phyloP scores from a whole-genome alignment of 129 eudicot species.

The Heracleum sosnowskyi region DNA sequence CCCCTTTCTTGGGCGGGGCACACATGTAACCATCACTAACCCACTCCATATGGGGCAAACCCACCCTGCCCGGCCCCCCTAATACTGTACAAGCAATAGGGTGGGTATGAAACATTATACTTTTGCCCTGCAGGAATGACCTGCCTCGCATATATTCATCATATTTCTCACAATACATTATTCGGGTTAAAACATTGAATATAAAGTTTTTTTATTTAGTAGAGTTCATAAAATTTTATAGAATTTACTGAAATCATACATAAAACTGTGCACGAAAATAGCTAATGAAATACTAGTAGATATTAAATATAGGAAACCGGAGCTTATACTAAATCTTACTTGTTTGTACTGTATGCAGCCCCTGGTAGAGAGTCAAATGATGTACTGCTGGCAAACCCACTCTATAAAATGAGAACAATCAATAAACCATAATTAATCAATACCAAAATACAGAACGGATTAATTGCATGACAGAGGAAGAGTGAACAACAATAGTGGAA shows the following conservation, averaged over 20 bases:
- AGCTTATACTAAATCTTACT: conserved; percentile 27
- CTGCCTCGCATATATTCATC: too few species aligned
- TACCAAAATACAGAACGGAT: neutral
- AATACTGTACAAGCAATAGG: too few species aligned
- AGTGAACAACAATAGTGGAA: neutral
- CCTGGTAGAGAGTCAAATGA: conserved; percentile 57
- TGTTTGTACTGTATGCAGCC: conserved; percentile 37
- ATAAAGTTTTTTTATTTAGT: too few species aligned
- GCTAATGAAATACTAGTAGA: too few species aligned
- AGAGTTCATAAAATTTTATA: too few species aligned
- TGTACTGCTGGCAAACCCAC: conserved; percentile 64
- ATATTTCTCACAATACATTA: too few species aligned
- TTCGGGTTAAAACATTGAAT: too few species aligned
- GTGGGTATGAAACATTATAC: too few species aligned
- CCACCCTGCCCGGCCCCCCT: too few species aligned
- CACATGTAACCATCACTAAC: too few species aligned
- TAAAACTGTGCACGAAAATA: neutral
- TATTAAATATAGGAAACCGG: neutral
- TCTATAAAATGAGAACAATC: conserved; percentile 27
- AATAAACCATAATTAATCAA: neutral
- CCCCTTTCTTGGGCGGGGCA: neutral
- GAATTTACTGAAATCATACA: neutral
- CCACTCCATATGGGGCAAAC: too few species aligned
- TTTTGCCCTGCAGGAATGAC: too few species aligned
- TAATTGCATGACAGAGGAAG: neutral